Base-by-base conservation (phyloP, 345 rosid genomes). In the Mallotus nudiflorus region DNA sequence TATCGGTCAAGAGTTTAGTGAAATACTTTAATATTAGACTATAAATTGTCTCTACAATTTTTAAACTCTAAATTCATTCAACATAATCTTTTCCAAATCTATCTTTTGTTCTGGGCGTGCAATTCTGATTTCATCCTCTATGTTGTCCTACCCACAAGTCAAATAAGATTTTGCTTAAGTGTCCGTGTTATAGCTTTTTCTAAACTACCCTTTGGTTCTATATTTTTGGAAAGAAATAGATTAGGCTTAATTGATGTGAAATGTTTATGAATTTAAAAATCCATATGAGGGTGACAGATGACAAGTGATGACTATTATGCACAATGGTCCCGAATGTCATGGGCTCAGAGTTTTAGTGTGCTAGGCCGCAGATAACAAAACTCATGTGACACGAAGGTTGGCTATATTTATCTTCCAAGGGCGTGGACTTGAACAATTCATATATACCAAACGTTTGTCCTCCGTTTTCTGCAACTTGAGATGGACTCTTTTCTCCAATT, bases 401-500 rank as follows among this genome's bases (percentile, higher is more conserved):
- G 19, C 20, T 24, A 1, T 42, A 14, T 19, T 62, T 39, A 59
- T 59, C 45, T 59, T 3, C 22, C 3, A 42, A 6, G 11, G 6
- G 6, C 3, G 6, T 33, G 37, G 6, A 33, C 3, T 6, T 42
- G 13, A 42, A 5, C 15, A 42, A 2, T n/a, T 0, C 20, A 9
- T 33, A 33, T 33, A 40, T 11, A 24, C 50, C 6, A 25, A 44
- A 44, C 25, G 7, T 19, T 16, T 45, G 20, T 4, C 49, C 24
- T 44, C 7, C 35, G 14, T 25, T 35, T 44, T 66, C 58, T 31
- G 18, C 42, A 9, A 6, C n/a, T 48, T n/a, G 5, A 46, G 39
- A 60, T 60, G 71, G 64, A 68, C 24, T 19, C 53, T 63, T 44
- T 55, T 57, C 56, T 37, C 20, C 77, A 62, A 27, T 27, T 64